A percentile compares a stretch with the other conserved stretches of the same genome.
phyloP scores from a whole-genome alignment of 2,329 filamentous ascomycete species.

The Chaetomiaceae sp. region DNA sequence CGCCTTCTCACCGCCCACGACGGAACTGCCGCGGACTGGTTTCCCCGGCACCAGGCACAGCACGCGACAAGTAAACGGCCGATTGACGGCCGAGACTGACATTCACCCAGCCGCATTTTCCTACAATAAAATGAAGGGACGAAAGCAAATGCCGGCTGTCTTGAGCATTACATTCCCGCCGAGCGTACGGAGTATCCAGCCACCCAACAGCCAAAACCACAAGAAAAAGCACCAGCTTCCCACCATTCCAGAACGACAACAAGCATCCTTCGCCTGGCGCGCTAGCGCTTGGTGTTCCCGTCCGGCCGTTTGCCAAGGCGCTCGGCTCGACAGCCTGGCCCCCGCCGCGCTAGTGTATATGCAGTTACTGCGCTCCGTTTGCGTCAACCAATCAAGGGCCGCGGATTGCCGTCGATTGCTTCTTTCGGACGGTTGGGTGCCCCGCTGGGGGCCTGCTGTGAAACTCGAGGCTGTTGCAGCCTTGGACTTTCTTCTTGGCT shows the following conservation, averaged over 20 bases:
- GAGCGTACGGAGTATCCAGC: too few species aligned
- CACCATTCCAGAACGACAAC: too few species aligned
- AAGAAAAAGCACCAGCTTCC: too few species aligned
- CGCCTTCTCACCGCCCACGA: conserved; percentile 10
- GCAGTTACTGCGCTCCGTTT: neutral
- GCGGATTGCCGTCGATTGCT: conserved; percentile 10
- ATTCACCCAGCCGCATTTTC: neutral
- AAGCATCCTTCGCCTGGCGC: neutral
- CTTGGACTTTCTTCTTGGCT: neutral
- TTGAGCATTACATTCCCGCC: too few species aligned
- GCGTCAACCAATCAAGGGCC: conserved; percentile 6
- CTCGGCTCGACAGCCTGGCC: neutral
- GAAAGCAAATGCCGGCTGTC: too few species aligned
- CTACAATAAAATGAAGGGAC: too few species aligned
- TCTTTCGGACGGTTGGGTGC: conserved; percentile 9
- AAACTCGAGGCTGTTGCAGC: neutral
- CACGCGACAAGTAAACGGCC: conserved; percentile 6
- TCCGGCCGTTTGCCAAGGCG: conserved; percentile 15
- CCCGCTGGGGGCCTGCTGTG: neutral
- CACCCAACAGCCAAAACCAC: too few species aligned
- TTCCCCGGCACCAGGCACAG: conserved; percentile 7
- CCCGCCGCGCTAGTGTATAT: conserved; percentile 10
- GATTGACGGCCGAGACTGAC: neutral
- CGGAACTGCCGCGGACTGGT: neutral
- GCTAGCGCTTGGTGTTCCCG: neutral